Evolutionary conservation across 371 early-diverging fungal species (phyloP).

Genomic region (Basidiobolus meristosporus): DNA sequence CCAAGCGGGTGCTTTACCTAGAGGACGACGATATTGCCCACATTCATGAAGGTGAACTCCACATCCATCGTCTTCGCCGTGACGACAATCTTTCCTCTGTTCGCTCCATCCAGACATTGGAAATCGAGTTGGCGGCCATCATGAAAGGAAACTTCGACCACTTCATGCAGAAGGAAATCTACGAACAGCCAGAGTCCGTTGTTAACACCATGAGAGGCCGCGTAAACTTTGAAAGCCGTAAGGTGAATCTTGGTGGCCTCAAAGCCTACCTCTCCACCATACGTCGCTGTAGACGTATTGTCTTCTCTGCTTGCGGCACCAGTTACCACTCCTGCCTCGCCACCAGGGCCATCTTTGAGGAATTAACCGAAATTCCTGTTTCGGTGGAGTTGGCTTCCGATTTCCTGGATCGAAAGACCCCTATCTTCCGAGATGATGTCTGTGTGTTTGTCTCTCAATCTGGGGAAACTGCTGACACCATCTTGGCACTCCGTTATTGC

Average conservation of each 20-base stretch:
- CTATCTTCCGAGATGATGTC: conserved; percentile 97
- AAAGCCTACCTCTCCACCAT: conserved; percentile 81
- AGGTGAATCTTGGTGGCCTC: conserved; percentile 88
- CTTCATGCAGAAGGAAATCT: conserved; percentile 99
- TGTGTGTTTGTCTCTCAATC: conserved; percentile 98
- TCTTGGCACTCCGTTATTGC: conserved; percentile 95
- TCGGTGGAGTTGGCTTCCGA: conserved; percentile 90
- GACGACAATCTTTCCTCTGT: conserved; percentile 67
- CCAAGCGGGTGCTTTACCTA: conserved; percentile 93
- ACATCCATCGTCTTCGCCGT: conserved; percentile 91
- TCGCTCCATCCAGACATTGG: conserved; percentile 92
- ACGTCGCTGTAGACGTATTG: conserved; percentile 87
- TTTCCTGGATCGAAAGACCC: conserved; percentile 89
- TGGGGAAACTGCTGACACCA: conserved; percentile 98
- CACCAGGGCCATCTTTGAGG: conserved; percentile 93
- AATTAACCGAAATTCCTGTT: conserved; percentile 93
- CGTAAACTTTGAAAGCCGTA: conserved; percentile 89
- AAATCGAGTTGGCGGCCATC: conserved; percentile 94
- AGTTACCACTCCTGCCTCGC: conserved; percentile 94
- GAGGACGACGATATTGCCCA: conserved; percentile 99
- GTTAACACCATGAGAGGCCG: conserved; percentile 99
- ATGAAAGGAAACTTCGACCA: conserved; percentile 98
- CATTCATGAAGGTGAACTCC: conserved; percentile 83
- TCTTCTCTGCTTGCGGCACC: conserved; percentile 98
- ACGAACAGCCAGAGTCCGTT: conserved; percentile 98